Evolutionary conservation across 192 early-diverging fungal species (phyloP).

Genomic region (Gonapodya prolifera): DNA sequence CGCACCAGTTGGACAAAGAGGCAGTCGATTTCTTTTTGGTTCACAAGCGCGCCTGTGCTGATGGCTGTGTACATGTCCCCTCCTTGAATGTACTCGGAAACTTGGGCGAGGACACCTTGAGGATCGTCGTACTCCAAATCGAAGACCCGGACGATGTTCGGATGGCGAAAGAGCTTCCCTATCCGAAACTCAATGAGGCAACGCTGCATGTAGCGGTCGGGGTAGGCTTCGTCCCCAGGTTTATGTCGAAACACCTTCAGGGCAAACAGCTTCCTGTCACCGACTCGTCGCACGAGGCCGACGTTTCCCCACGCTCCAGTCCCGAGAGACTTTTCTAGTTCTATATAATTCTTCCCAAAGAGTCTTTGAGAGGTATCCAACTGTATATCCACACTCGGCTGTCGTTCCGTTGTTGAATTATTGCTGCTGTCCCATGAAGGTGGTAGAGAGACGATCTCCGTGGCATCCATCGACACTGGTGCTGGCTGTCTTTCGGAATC

Average conservation of each 20-base stretch:
- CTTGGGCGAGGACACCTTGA: not conserved
- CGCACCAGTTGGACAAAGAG: not conserved
- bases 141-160: conserved; percentile 1
- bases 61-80: conserved; percentile 6
- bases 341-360: not conserved
- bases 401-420: too few relatives aligned
- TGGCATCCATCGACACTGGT: too few relatives aligned
- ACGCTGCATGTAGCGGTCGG: conserved; percentile 1
- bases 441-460: too few relatives aligned
- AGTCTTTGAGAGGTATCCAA: not conserved
- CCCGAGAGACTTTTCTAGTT: not conserved
- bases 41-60: not conserved
- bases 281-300: not conserved
- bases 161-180: not conserved
- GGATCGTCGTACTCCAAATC: not conserved
- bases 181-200: not conserved
- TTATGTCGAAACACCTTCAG: conserved; percentile 1
- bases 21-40: not conserved
- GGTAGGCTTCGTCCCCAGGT: not conserved
- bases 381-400: too few relatives aligned
- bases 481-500: too few relatives aligned
- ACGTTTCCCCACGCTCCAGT: not conserved
- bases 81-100: not conserved
- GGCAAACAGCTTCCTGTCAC: not conserved
- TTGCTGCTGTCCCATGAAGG: too few relatives aligned